These are phyloP conservation scores for Breviolum minutum DNA, from an alignment of 73 alveolate genomes.

Conservation along the genomic window DNA sequence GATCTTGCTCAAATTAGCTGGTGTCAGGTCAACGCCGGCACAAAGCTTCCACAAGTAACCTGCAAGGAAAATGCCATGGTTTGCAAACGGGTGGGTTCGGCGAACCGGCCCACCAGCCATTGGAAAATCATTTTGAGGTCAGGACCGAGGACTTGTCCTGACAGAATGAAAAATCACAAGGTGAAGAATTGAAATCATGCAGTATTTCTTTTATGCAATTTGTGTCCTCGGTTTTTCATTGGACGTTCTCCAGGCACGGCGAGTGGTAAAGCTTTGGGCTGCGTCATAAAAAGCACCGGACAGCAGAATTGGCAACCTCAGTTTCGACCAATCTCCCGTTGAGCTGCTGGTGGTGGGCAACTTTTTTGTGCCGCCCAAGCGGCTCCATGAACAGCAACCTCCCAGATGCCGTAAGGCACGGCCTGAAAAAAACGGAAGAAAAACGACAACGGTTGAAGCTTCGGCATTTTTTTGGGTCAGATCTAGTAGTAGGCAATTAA, in stretches of 20 bases:
- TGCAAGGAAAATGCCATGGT: neutral
- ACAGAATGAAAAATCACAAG: neutral
- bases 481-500: too few relatives aligned
- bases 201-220: too few relatives aligned
- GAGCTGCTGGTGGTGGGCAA: too few relatives aligned
- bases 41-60: conserved; percentile 62
- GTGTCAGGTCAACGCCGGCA: conserved; percentile 46
- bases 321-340: too few relatives aligned
- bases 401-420: neutral
- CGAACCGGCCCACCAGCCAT: too few relatives aligned
- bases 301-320: conserved; percentile 33
- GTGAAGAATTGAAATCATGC: too few relatives aligned
- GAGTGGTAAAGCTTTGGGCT: neutral
- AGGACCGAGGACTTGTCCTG: neutral
- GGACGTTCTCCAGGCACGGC: conserved; percentile 46
- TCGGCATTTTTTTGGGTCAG: too few relatives aligned
- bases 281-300: conserved; percentile 9
- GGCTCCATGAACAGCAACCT: conserved; percentile 4
- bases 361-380: neutral
- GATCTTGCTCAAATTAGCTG: conserved; percentile 42
- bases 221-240: conserved; percentile 14
- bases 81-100: too few relatives aligned
- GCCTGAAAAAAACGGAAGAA: neutral
- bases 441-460: too few relatives aligned
- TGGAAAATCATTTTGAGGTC: neutral